A percentile compares a stretch with the other conserved stretches of the same genome.
Conservation (phyloP, 2,329 filamentous ascomycete species). For the Pestalotiopsis sp. region DNA sequence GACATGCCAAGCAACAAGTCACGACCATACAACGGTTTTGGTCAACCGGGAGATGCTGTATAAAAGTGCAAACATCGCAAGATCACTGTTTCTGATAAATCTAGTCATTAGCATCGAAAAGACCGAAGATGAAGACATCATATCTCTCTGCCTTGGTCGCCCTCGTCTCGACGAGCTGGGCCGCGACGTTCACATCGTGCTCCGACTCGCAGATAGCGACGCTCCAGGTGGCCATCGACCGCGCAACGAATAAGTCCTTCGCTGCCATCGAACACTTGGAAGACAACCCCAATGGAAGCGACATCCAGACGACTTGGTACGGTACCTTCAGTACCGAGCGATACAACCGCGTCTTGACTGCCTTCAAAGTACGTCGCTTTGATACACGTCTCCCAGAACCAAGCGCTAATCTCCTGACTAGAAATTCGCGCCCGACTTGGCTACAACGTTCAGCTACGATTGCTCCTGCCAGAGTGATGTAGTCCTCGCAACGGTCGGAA, state of each 20-base stretch:
- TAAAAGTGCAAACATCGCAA: not conserved
- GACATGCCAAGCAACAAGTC: not conserved
- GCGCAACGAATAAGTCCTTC: slow-evolving; percentile 6
- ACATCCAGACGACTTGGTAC: slow-evolving; percentile 6
- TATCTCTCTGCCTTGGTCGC: not conserved
- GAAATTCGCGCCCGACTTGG: slow-evolving; percentile 12
- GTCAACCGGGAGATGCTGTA: not conserved
- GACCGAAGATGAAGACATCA: not conserved
- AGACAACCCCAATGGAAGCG: slow-evolving; percentile 8
- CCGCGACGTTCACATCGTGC: not conserved
- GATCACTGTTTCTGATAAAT: too few species aligned
- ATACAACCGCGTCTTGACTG: slow-evolving; percentile 1
- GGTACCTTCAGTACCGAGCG: slow-evolving; percentile 12
- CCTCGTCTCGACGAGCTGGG: not conserved
- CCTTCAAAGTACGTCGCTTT: slow-evolving; percentile 2
- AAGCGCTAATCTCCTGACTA: not conserved
- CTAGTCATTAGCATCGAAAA: not conserved
- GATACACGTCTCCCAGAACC: not conserved
- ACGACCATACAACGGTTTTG: not conserved
- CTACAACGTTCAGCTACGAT: slow-evolving; percentile 4
- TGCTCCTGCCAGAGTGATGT: not conserved
- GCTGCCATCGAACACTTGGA: slow-evolving; percentile 6
- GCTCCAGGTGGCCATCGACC: slow-evolving; percentile 4
- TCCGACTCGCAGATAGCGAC: slow-evolving; percentile 4
- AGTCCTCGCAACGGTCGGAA: not conserved